A percentile compares a stretch with the other conserved stretches of the same genome.
These are phyloP conservation scores for Ceratocystis smalleyi DNA, from an alignment of 2,329 filamentous ascomycete genomes.

Conservation along the genomic window DNA sequence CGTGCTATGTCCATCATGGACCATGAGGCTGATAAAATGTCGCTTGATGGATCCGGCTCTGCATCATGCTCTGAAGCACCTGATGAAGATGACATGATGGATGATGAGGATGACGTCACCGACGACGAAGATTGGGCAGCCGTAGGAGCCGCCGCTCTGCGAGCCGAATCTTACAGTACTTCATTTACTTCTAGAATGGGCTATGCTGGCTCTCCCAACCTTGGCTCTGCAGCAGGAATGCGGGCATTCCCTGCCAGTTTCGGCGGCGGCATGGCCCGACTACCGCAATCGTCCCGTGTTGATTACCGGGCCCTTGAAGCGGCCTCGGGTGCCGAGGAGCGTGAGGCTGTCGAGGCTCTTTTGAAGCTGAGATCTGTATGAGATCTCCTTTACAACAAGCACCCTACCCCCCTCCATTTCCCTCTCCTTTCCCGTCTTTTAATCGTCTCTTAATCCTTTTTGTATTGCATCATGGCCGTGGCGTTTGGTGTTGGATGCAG, in stretches of 20 bases:
- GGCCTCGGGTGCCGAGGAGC: slow-evolving; percentile 54
- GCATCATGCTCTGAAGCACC: slow-evolving; percentile 63
- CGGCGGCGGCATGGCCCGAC: slow-evolving; percentile 36
- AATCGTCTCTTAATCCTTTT: slow-evolving; percentile 5
- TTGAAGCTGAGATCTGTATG: slow-evolving; percentile 68
- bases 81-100: slow-evolving; percentile 49
- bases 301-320: slow-evolving; percentile 25
- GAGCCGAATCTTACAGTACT: slow-evolving; percentile 47
- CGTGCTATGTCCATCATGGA: slow-evolving; percentile 54
- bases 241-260: slow-evolving; percentile 34
- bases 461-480: slow-evolving; percentile 7
- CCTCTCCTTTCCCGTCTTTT: background rate
- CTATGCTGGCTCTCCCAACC: slow-evolving; percentile 33
- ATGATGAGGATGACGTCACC: slow-evolving; percentile 71
- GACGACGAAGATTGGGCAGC: slow-evolving; percentile 94
- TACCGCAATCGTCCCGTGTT: slow-evolving; percentile 31
- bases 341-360: slow-evolving; percentile 67
- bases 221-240: slow-evolving; percentile 30
- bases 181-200: slow-evolving; percentile 27
- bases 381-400: slow-evolving; percentile 22
- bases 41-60: slow-evolving; percentile 53
- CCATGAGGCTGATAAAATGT: slow-evolving; percentile 91
- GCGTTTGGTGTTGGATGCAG: slow-evolving; percentile 11
- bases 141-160: slow-evolving; percentile 71
- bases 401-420: background rate